Percentiles rank a stretch among this genome's conserved stretches.
Evolutionary conservation across 148 eudicot genomes (phyloP).

Genomic region (Rhododendron ferrugineum): DNA sequence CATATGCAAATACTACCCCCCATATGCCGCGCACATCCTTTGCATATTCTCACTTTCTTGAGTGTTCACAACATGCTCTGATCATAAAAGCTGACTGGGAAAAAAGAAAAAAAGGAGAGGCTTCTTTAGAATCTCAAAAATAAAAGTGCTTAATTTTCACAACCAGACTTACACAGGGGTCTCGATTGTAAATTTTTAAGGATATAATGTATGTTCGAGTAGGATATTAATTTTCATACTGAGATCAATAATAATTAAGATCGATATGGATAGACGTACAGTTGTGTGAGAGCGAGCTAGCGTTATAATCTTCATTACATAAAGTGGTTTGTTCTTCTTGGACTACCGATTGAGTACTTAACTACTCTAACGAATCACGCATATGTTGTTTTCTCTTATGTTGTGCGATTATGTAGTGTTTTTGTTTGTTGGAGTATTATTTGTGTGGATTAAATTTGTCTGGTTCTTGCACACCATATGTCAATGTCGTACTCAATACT

Average conservation of each 20-base stretch:
- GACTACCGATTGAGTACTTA: too few relatives aligned
- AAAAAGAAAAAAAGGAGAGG: not conserved
- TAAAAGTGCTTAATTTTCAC: not conserved
- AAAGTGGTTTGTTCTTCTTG: not conserved
- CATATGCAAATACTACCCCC: not conserved
- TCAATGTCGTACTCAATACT: not conserved
- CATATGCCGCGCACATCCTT: not conserved
- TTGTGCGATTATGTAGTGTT: too few relatives aligned
- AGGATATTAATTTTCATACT: not conserved
- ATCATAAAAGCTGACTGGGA: not conserved
- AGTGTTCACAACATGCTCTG: conserved; percentile 3
- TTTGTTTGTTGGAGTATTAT: too few relatives aligned
- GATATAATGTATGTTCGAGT: not conserved
- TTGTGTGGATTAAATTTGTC: not conserved
- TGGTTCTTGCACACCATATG: not conserved
- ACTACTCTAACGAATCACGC: not conserved
- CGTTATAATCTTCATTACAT: not conserved
- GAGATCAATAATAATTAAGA: not conserved
- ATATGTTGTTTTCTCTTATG: too few relatives aligned
- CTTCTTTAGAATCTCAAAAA: not conserved
- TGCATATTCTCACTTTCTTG: not conserved
- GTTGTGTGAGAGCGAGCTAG: not conserved
- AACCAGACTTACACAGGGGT: too few relatives aligned
- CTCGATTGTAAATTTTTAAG: not conserved
- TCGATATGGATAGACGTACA: not conserved